Base-by-base conservation (phyloP, 495 filamentous ascomycete species). In the Bacidia rubella region DNA sequence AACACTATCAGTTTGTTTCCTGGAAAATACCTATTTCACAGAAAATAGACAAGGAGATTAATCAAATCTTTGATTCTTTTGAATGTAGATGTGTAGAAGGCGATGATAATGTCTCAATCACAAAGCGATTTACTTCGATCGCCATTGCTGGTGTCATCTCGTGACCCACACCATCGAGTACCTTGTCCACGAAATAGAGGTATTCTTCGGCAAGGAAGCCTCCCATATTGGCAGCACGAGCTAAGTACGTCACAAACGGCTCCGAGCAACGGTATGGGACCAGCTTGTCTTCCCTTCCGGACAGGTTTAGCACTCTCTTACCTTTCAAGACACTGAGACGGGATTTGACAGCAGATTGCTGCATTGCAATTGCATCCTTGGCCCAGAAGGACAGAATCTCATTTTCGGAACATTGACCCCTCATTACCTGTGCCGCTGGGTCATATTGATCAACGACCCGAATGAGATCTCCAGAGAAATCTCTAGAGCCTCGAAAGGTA, bases 241-340 rank as follows among this genome's bases (percentile, higher is more conserved):
- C 15, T 15, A 35, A 15, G 15, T 7, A 35, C 5, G 5, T 35
- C 29, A 95, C 54, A 62, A 96, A 93, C 0, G 75, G 72, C 60
- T 83, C 76, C 1, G 74, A 71, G 15, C 78, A 79, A 21, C 69
- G 68, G 65, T 87, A 86, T 5, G 92, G 90, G 19, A 98, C 90
- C 45, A 97, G 65, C 60, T 86, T 88, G 63, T 98, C 92, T 17
- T 69, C 70, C 0, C 71, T 83, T 0, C 90, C 92, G 11, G 81
- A 81, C 53, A 93, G 68, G 54, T 85, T 78, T 49, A 96, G 66
- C 53, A 96, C 80, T 51, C 71, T 79, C 66, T 96, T 98, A 0
- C 81, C 80, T 0, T 67, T 69, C 41, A 96, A 57, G 11, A 71
- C 69, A 0, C 71, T 66, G 43, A 81, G 44, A 5, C 71, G 20